Evolutionary conservation across 305 asterid genomes (phyloP).

Genomic region (Rubia tinctorum): DNA sequence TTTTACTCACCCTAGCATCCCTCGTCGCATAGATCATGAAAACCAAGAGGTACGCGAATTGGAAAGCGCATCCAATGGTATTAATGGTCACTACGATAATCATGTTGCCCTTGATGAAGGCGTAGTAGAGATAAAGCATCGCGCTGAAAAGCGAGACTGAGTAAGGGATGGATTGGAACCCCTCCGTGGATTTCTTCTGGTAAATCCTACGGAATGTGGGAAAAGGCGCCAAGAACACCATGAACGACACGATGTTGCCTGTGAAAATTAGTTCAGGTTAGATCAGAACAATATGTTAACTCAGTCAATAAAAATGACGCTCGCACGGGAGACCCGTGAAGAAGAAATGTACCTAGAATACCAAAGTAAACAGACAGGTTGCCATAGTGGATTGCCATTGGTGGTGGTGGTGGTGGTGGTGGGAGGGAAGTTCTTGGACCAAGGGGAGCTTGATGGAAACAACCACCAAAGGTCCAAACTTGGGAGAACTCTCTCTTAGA

Average conservation of each 20-base stretch:
- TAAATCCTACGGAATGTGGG: constrained; percentile 58
- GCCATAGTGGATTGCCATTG: neutral
- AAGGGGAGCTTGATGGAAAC: neutral
- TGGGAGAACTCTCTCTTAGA: neutral
- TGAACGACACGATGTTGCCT: constrained; percentile 77
- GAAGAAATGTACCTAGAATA: neutral
- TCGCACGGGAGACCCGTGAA: neutral
- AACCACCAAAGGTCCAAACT: neutral
- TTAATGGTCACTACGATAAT: constrained; percentile 52
- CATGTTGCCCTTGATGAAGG: constrained; percentile 44
- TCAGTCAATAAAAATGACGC: too few species aligned
- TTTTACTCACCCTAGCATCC: constrained; percentile 39
- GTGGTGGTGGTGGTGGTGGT: neutral
- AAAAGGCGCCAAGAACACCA: constrained; percentile 81
- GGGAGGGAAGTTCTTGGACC: neutral
- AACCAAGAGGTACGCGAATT: constrained; percentile 36
- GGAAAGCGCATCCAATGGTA: constrained; percentile 36
- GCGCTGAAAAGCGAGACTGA: constrained; percentile 72
- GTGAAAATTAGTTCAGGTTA: neutral
- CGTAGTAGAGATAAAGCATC: constrained; percentile 67
- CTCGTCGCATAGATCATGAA: constrained; percentile 60
- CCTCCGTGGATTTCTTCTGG: constrained; percentile 65
- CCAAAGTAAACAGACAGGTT: neutral
- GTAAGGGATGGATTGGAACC: constrained; percentile 67
- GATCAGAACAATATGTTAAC: too few species aligned